A percentile compares a stretch with the other conserved stretches of the same genome.
These are phyloP conservation scores for Talaromyces sp. DNA, from an alignment of 2,329 filamentous ascomycete genomes.

Conservation along the genomic window DNA sequence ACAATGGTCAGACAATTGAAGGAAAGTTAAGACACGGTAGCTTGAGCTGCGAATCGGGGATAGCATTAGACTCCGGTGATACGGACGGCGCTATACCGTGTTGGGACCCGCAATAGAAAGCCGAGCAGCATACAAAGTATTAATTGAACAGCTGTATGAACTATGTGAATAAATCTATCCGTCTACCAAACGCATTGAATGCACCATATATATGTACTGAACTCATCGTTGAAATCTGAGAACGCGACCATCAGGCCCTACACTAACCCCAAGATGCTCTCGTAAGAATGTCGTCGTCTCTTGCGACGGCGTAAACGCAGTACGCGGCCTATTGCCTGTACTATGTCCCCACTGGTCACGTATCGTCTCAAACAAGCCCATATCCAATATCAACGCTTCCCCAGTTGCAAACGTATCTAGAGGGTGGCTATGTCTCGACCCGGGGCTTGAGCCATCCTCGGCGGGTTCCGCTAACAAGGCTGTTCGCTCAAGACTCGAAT, in stretches of 20 bases:
- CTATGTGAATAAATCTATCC: neutral
- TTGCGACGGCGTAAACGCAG: constrained; percentile 27
- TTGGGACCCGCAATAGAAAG: neutral
- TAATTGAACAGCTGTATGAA: too few species aligned
- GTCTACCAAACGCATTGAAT: neutral
- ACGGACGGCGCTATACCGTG: neutral
- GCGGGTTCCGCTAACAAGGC: constrained; percentile 32
- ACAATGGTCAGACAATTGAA: neutral
- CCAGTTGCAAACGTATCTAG: constrained; percentile 36
- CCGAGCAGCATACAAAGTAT: too few species aligned
- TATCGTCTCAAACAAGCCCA: constrained; percentile 32
- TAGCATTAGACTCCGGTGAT: neutral
- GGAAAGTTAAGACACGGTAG: neutral
- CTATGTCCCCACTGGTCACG: constrained; percentile 37
- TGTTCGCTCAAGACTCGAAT: constrained; percentile 20
- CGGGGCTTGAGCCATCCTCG: constrained; percentile 19
- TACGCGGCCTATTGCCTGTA: constrained; percentile 19
- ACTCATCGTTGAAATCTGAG: constrained; percentile 25
- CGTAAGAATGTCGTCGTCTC: constrained; percentile 35
- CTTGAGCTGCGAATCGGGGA: neutral
- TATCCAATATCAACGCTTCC: constrained; percentile 34
- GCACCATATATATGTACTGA: neutral
- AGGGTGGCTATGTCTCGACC: constrained; percentile 28
- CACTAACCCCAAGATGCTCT: constrained; percentile 35
- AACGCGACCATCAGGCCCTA: constrained; percentile 31